A percentile compares a stretch with the other conserved stretches of the same genome.
Evolutionary conservation across 2,329 filamentous ascomycete species (phyloP).

Genomic region (Paecilomyces niveus): DNA sequence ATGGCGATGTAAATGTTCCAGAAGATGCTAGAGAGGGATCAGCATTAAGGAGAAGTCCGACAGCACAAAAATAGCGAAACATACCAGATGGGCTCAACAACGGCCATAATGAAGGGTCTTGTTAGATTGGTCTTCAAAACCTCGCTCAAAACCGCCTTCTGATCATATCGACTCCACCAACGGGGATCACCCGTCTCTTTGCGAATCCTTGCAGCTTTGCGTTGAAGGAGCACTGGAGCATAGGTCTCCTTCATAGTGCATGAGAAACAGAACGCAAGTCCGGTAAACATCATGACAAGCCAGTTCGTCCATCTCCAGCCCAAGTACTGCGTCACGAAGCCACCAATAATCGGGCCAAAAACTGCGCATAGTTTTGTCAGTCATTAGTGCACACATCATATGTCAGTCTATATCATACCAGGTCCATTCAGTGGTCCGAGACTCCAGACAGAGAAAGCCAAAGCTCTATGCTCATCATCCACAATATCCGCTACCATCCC

Average conservation of each 20-base stretch:
- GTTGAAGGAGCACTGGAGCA: slow-evolving; percentile 60
- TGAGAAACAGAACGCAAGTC: slow-evolving; percentile 53
- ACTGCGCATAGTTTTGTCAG: slow-evolving; percentile 14
- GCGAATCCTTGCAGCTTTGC: slow-evolving; percentile 56
- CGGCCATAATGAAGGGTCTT: slow-evolving; percentile 68
- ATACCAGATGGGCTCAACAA: slow-evolving; percentile 79
- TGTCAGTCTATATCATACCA: slow-evolving; percentile 18
- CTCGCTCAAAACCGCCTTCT: slow-evolving; percentile 56
- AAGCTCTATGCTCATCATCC: slow-evolving; percentile 68
- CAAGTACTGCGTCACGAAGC: slow-evolving; percentile 62
- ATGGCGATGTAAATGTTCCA: slow-evolving; percentile 67
- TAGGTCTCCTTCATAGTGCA: slow-evolving; percentile 67
- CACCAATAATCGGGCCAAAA: slow-evolving; percentile 67
- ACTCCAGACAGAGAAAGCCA: slow-evolving; percentile 77
- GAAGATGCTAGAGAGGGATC: slow-evolving; percentile 52
- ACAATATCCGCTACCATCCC: slow-evolving; percentile 79
- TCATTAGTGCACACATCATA: background rate
- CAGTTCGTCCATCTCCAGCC: slow-evolving; percentile 88
- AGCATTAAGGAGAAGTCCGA: slow-evolving; percentile 2
- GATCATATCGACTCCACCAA: slow-evolving; percentile 76
- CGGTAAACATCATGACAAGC: slow-evolving; percentile 67
- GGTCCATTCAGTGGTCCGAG: slow-evolving; percentile 79
- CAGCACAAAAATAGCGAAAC: slow-evolving; percentile 9
- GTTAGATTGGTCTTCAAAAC: slow-evolving; percentile 69
- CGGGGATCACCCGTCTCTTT: slow-evolving; percentile 63